Evolutionary conservation across 1,284 basidiomycete genomes (phyloP).

Genomic region (Pterulicium gracile): DNA sequence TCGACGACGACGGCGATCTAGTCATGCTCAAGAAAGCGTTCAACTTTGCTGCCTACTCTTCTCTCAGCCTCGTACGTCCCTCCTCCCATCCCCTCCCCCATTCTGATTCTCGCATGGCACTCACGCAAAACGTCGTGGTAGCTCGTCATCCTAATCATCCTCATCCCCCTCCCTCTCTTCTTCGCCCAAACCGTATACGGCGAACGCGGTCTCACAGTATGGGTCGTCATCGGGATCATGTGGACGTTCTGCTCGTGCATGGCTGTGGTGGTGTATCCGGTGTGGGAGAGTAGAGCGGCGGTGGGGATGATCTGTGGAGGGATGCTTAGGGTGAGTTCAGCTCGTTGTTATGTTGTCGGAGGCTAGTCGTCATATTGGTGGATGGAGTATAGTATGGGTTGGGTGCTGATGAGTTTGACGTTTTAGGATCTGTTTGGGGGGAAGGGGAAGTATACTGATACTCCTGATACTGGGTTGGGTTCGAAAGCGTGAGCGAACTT

Average conservation of each 20-base stretch:
- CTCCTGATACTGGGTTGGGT: too few species aligned
- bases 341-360: too few species aligned
- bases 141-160: slow-evolving; percentile 54
- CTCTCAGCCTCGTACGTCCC: slow-evolving; percentile 50
- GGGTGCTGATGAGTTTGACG: too few species aligned
- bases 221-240: slow-evolving; percentile 71
- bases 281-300: slow-evolving; percentile 72
- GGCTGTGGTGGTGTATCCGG: slow-evolving; percentile 73
- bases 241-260: slow-evolving; percentile 76
- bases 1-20: slow-evolving; percentile 49
- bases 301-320: slow-evolving; percentile 49
- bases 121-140: slow-evolving; percentile 16
- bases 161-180: slow-evolving; percentile 79
- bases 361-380: too few species aligned
- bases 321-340: slow-evolving; percentile 41
- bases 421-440: too few species aligned
- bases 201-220: slow-evolving; percentile 57
- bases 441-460: too few species aligned
- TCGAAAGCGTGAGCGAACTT: too few species aligned
- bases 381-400: too few species aligned
- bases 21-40: slow-evolving; percentile 60
- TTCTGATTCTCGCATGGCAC: neutral
- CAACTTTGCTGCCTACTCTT: slow-evolving; percentile 65
- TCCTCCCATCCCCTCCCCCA: neutral
- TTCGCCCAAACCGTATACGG: slow-evolving; percentile 68